Base-by-base conservation (phyloP, 768 basidiomycete species). In the Tricholoma furcatifolium region DNA sequence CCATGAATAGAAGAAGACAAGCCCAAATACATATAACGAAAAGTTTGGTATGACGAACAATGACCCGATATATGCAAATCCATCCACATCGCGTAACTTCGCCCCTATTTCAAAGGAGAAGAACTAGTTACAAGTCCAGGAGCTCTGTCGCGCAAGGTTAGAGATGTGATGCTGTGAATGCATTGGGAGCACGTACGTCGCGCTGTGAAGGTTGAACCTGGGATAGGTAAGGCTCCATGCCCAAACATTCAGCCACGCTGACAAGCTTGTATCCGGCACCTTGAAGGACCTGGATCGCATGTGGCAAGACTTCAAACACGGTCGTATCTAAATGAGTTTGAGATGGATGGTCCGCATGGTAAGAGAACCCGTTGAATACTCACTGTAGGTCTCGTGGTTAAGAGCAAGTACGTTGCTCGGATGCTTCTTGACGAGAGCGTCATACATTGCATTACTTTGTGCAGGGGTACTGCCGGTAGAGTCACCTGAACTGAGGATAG, bases 221-320 rank as follows among this genome's bases (percentile, higher is more conserved):
- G 2, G 6, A 38, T n/a, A 69, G 68, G 55, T 74, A 75, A 14
- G 72, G 64, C 1, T 55, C 47, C 40, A 56, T 47, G 14, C 70
- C 72, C 7, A 76, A 59, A 50, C 74, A 75, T 40, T 74, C 68
- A 7, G 73, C 73, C 24, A 76, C 52, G 9, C 72, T 72, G 41
- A 76, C 74, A 24, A 76, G 63, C 43, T 60, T 52, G 54, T 73
- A 74, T 0, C 72, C 72, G 30, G 67, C 67, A 14, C 44, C 56
- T 52, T 67, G 54, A 30, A 73, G 57, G 14, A 45, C 48, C 20
- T 57, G 43, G 21, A 72, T 67, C 27, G 67, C 70, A 39, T 65
- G 63, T 0, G 68, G 69, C 15, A 69, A 43, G 8, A 70, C 68
- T 7, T 27, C 27, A 27, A 21, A 57, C 47, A 31, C 45, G 43